phyloP scores from a whole-genome alignment of 805 yeast genomes.

The Candida succiphila region DNA sequence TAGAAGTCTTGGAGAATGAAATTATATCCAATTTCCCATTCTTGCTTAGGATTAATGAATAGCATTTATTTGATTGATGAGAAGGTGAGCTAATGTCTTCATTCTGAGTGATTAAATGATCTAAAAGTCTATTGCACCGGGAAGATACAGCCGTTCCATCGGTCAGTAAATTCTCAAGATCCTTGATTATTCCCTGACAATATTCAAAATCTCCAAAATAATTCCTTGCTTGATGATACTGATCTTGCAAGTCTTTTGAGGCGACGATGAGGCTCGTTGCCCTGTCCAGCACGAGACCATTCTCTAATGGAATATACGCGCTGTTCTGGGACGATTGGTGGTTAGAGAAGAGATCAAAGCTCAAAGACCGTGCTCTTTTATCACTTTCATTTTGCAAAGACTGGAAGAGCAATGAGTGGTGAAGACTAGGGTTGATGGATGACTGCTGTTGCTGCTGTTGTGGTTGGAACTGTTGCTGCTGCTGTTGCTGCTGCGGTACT shows the following conservation, averaged over 20 bases:
- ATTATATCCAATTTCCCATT: conserved; percentile 51
- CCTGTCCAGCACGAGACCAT: conserved; percentile 49
- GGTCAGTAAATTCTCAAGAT: conserved; percentile 18
- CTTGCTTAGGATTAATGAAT: conserved; percentile 24
- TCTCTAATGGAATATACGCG: conserved; percentile 26
- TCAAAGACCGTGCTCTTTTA: conserved; percentile 7
- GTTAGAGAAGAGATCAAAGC: neutral
- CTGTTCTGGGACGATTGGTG: neutral
- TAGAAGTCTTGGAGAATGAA: conserved; percentile 57
- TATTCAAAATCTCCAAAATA: conserved; percentile 43
- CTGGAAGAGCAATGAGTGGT: neutral
- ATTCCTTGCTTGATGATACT: conserved; percentile 36
- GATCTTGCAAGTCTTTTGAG: conserved; percentile 41
- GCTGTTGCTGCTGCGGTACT: too few relatives aligned
- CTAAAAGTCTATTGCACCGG: conserved; percentile 22
- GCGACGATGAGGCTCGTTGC: conserved; percentile 42
- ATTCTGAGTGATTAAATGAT: conserved; percentile 32
- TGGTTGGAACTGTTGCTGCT: conserved; percentile 3
- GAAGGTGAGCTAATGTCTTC: conserved; percentile 28
- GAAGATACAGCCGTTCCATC: conserved; percentile 7
- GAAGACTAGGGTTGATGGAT: conserved; percentile 1
- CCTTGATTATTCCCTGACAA: conserved; percentile 28
- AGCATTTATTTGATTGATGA: conserved; percentile 23
- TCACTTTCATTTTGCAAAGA: neutral
- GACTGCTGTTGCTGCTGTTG: conserved; percentile 1